Percentiles rank a stretch among this genome's conserved stretches.
Conservation (phyloP, 1,139 yeast species). For the Candida gigantensis region DNA sequence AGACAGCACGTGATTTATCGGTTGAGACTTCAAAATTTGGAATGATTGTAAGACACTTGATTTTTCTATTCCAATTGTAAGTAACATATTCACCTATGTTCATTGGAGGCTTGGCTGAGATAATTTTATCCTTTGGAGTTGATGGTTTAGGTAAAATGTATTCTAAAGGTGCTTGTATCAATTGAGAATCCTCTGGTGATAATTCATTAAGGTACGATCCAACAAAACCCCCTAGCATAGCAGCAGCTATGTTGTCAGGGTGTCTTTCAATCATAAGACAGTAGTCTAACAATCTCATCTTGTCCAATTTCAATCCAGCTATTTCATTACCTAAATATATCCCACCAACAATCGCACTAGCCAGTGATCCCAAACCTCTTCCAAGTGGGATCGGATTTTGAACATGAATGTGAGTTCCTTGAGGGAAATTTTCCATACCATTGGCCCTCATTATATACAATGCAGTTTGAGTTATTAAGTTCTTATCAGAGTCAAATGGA, state of each 20-base stretch:
- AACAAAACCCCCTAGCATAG: constrained; percentile 98
- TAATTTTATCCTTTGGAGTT: constrained; percentile 55
- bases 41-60: constrained; percentile 86
- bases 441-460: constrained; percentile 86
- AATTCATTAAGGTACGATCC: constrained; percentile 90
- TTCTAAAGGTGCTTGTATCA: constrained; percentile 80
- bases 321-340: constrained; percentile 87
- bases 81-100: constrained; percentile 87
- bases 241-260: constrained; percentile 97
- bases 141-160: constrained; percentile 81
- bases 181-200: constrained; percentile 64
- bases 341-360: constrained; percentile 98
- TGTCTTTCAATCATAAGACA: constrained; percentile 97
- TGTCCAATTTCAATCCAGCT: constrained; percentile 70
- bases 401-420: constrained; percentile 80
- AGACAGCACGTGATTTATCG: constrained; percentile 84
- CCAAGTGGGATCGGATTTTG: constrained; percentile 93
- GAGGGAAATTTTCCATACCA: constrained; percentile 71
- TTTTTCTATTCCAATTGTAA: constrained; percentile 78
- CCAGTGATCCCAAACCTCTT: constrained; percentile 96
- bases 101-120: constrained; percentile 60
- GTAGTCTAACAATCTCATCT: constrained; percentile 85
- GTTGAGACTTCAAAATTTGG: constrained; percentile 95
- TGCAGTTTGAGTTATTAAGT: constrained; percentile 90
- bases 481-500: constrained; percentile 73